Evolutionary conservation across 2,329 filamentous ascomycete species (phyloP).

Genomic region (Neofusicoccum sp.): DNA sequence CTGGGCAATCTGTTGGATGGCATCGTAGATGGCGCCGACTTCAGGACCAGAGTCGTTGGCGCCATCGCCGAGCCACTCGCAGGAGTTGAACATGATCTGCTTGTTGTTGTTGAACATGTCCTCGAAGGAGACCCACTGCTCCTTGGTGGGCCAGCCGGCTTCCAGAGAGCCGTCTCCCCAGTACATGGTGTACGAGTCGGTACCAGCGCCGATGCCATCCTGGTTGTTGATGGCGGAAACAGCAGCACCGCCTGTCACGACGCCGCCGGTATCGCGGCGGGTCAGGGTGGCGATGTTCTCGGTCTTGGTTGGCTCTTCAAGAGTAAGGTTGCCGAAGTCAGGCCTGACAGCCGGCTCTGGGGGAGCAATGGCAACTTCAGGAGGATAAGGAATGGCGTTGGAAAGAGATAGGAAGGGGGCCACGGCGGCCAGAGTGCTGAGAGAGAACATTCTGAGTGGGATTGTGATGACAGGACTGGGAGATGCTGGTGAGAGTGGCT

Average conservation of each 20-base stretch:
- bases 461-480: neutral
- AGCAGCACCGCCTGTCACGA: neutral
- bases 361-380: neutral
- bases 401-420: neutral
- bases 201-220: neutral
- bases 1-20: constrained; percentile 34
- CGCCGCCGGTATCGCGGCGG: neutral
- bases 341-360: too few relatives aligned
- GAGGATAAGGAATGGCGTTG: neutral
- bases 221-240: constrained; percentile 1
- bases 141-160: constrained; percentile 38
- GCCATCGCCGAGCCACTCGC: constrained; percentile 36
- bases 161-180: constrained; percentile 34
- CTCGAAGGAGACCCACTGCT: constrained; percentile 30
- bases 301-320: neutral
- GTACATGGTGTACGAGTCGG: constrained; percentile 27
- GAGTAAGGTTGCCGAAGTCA: too few relatives aligned
- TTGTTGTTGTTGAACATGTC: constrained; percentile 12
- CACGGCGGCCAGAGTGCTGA: neutral
- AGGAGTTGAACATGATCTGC: constrained; percentile 30
- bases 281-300: neutral
- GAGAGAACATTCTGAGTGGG: neutral
- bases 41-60: constrained; percentile 41
- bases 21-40: constrained; percentile 37
- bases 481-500: neutral